phyloP scores from a whole-genome alignment of 2,329 filamentous ascomycete genomes.

The Thelonectria rubi region DNA sequence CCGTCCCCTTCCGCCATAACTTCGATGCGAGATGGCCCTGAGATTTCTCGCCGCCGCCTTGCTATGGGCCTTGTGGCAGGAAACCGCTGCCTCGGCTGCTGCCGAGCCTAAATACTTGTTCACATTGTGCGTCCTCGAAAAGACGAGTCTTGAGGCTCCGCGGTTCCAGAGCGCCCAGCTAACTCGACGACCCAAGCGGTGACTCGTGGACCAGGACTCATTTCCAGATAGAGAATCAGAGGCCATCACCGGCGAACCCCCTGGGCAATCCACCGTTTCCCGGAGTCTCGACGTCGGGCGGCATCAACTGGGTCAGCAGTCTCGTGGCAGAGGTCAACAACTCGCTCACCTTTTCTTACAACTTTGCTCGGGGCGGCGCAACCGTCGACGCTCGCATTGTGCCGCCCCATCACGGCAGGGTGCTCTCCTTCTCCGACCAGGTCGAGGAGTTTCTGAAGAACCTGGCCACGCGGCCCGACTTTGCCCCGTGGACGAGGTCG shows the following conservation, averaged over 20 bases:
- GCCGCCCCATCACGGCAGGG: not conserved
- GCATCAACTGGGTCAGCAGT: not conserved
- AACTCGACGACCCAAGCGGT: not conserved
- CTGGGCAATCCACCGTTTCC: not conserved
- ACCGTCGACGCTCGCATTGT: not conserved
- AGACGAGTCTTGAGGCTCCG: not conserved
- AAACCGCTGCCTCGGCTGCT: too few species aligned
- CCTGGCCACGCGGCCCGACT: not conserved
- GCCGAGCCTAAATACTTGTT: not conserved
- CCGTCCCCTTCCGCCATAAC: not conserved
- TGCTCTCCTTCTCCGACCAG: not conserved
- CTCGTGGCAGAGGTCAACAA: not conserved
- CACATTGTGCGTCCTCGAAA: not conserved
- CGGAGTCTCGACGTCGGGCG: not conserved
- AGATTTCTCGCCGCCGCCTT: not conserved
- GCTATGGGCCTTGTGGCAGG: not conserved
- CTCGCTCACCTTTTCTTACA: not conserved
- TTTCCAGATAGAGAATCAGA: not conserved
- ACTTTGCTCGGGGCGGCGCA: not conserved
- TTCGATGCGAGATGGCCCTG: not conserved
- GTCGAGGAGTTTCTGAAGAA: not conserved
- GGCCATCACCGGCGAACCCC: not conserved
- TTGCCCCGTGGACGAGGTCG: not conserved
- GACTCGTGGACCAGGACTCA: not conserved
- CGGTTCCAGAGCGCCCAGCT: not conserved